Evolutionary conservation across 1,284 basidiomycete species (phyloP).

Genomic region (Papiliotrema flavescens): DNA sequence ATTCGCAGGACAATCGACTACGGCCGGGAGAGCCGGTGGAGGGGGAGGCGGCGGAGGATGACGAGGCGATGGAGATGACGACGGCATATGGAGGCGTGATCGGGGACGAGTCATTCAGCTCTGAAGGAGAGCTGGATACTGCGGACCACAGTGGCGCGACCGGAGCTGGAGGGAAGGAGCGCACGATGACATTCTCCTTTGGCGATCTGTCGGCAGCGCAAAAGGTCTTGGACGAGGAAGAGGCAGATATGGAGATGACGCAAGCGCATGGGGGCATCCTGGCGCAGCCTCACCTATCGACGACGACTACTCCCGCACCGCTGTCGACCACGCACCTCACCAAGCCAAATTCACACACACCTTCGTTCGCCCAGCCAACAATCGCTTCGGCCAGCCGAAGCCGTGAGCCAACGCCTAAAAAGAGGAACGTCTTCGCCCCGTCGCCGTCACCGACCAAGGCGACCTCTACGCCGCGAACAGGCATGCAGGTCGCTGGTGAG

Average conservation of each 20-base stretch:
- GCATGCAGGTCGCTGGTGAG: conserved; percentile 31
- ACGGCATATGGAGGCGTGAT: conserved; percentile 28
- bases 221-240: conserved; percentile 27
- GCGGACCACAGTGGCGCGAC: conserved; percentile 7
- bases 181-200: conserved; percentile 15
- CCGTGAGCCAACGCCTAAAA: conserved; percentile 15
- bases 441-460: conserved; percentile 30
- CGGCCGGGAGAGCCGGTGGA: conserved; percentile 22
- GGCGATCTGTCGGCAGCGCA: conserved; percentile 30
- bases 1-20: conserved; percentile 8
- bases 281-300: conserved; percentile 10
- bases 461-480: conserved; percentile 25
- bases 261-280: conserved; percentile 39
- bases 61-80: conserved; percentile 21
- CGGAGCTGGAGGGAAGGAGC: neutral
- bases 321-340: neutral
- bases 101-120: conserved; percentile 8
- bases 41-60: conserved; percentile 18
- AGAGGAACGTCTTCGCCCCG: conserved; percentile 42
- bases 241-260: conserved; percentile 27
- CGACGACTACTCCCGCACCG: neutral
- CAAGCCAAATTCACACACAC: conserved; percentile 18
- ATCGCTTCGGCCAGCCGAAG: conserved; percentile 30
- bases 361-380: conserved; percentile 42
- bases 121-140: conserved; percentile 3